A percentile compares a stretch with the other conserved stretches of the same genome.
phyloP scores from a whole-genome alignment of 768 basidiomycete genomes.

The Phylloporus rhodoxanthus region DNA sequence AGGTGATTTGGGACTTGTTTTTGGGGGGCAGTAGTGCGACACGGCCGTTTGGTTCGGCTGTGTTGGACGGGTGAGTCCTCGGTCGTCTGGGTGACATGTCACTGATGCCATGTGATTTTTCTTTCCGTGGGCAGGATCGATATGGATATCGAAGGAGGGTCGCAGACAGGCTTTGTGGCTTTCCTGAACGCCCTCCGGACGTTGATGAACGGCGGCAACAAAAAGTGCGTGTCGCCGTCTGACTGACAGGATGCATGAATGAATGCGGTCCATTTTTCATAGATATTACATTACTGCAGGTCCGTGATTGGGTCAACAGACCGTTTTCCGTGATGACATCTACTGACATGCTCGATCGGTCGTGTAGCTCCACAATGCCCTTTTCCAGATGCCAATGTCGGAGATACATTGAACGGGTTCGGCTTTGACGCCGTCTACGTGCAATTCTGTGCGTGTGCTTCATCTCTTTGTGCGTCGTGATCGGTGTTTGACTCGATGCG shows the following conservation, averaged over 20 bases:
- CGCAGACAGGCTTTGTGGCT: slow-evolving; percentile 23
- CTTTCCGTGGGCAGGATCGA: slow-evolving; percentile 28
- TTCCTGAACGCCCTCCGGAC: slow-evolving; percentile 26
- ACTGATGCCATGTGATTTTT: background rate
- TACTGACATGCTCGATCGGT: background rate
- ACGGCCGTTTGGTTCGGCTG: slow-evolving; percentile 65
- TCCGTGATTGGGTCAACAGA: slow-evolving; percentile 5
- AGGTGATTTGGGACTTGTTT: slow-evolving; percentile 65
- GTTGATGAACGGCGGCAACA: slow-evolving; percentile 26
- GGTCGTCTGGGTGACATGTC: background rate
- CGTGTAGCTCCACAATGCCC: slow-evolving; percentile 38
- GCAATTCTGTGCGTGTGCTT: slow-evolving; percentile 36
- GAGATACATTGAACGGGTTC: slow-evolving; percentile 37
- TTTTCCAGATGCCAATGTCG: slow-evolving; percentile 43
- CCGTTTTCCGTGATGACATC: background rate
- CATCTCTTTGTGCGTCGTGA: background rate
- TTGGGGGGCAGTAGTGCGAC: slow-evolving; percentile 57
- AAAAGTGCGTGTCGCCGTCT: slow-evolving; percentile 17
- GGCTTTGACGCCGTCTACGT: slow-evolving; percentile 47
- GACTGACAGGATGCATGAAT: background rate
- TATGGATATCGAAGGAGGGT: slow-evolving; percentile 46
- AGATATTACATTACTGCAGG: slow-evolving; percentile 44
- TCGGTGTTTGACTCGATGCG: background rate
- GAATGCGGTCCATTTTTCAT: background rate
- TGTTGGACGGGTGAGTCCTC: slow-evolving; percentile 58